phyloP scores from a whole-genome alignment of 2,329 filamentous ascomycete species.

The Fusarium nisikadoi region DNA sequence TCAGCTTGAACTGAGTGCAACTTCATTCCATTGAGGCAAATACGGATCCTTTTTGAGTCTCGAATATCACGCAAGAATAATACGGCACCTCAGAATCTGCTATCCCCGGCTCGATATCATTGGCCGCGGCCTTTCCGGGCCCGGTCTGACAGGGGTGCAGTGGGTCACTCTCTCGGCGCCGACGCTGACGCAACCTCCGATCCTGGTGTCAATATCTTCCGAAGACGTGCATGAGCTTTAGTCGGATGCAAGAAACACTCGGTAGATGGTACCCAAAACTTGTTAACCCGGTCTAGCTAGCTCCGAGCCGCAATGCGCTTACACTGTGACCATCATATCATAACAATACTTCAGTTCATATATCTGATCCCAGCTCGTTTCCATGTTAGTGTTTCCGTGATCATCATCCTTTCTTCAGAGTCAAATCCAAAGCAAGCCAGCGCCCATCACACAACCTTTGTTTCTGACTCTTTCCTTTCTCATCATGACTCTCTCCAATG shows the following conservation, averaged over 20 bases:
- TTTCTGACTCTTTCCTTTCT: background rate
- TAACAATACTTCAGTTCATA: background rate
- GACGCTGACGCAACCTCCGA: background rate
- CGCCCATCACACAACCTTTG: background rate
- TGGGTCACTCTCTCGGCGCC: background rate
- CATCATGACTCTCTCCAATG: conserved; percentile 7
- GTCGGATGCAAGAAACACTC: background rate
- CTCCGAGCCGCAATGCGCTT: background rate
- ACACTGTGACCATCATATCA: background rate
- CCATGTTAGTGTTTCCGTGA: background rate
- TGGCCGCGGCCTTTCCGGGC: background rate
- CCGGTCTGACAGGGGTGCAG: background rate
- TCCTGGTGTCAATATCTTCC: background rate
- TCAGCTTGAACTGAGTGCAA: background rate
- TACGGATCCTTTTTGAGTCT: background rate
- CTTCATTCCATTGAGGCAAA: background rate
- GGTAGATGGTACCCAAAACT: background rate
- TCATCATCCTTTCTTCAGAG: background rate
- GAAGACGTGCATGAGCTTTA: background rate
- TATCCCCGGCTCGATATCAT: background rate
- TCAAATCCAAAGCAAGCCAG: background rate
- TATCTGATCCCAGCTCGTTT: background rate
- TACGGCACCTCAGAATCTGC: background rate
- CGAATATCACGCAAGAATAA: background rate
- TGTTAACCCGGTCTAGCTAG: background rate